Conservation (phyloP, 2,329 filamentous ascomycete genomes). For the Stagonosporopsis tanaceti region DNA sequence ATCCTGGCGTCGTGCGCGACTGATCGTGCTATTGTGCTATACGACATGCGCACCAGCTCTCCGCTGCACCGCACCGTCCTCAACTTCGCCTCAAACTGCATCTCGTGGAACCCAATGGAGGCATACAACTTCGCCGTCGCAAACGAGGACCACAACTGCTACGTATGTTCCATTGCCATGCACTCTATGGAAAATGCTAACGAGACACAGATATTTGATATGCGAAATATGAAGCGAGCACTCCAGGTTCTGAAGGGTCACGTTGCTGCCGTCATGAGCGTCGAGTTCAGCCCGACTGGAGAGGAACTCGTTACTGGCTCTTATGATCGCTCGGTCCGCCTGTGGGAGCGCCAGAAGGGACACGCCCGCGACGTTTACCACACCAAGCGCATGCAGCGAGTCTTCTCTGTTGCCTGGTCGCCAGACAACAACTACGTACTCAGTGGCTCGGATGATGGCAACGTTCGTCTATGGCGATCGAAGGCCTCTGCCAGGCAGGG, state of each 20-base stretch:
- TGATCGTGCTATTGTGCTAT: constrained; percentile 87
- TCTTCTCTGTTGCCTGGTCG: constrained; percentile 85
- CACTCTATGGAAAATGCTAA: constrained; percentile 8
- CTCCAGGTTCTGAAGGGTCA: constrained; percentile 91
- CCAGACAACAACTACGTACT: constrained; percentile 90
- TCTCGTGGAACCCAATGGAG: constrained; percentile 95
- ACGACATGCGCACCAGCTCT: constrained; percentile 87
- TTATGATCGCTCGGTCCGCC: constrained; percentile 85
- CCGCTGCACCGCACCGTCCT: constrained; percentile 83
- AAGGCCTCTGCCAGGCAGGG: constrained; percentile 84
- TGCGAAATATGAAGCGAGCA: constrained; percentile 86
- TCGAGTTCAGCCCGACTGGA: constrained; percentile 93
- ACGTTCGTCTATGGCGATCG: constrained; percentile 87
- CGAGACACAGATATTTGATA: constrained; percentile 75
- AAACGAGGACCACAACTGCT: constrained; percentile 92
- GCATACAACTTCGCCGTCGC: constrained; percentile 94
- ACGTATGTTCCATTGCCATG: constrained; percentile 48
- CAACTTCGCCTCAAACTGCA: constrained; percentile 90
- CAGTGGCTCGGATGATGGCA: constrained; percentile 92
- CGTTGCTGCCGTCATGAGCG: constrained; percentile 92
- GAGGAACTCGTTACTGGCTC: constrained; percentile 91
- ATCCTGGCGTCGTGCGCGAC: constrained; percentile 85
- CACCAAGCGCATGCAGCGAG: constrained; percentile 96
- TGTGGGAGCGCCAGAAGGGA: constrained; percentile 82
- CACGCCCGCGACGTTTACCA: constrained; percentile 94